phyloP scores from a whole-genome alignment of 2,329 filamentous ascomycete genomes.

The Basipetospora chlamydospora region DNA sequence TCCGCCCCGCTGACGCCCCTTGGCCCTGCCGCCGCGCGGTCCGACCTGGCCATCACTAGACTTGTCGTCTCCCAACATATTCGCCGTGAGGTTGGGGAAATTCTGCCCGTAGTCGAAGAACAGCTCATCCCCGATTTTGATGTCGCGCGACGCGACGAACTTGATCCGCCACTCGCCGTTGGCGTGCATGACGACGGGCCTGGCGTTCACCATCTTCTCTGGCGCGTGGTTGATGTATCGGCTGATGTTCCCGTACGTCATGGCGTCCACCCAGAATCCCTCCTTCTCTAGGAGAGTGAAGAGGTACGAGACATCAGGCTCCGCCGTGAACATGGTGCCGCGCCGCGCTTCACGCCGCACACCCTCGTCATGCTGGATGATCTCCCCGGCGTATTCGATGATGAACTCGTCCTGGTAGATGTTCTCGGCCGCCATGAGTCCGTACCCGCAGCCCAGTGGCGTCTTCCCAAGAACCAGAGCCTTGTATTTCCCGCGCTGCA shows the following conservation, averaged over 20 bases:
- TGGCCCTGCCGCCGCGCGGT: no score
- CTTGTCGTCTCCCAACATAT: slow-evolving; percentile 23
- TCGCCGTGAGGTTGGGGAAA: slow-evolving; percentile 43
- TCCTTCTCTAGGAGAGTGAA: slow-evolving; percentile 46
- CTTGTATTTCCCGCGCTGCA: slow-evolving; percentile 55
- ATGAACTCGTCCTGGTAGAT: slow-evolving; percentile 58
- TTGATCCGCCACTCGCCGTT: slow-evolving; percentile 66
- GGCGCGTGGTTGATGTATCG: slow-evolving; percentile 72
- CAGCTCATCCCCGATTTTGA: slow-evolving; percentile 59
- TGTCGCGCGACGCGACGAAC: slow-evolving; percentile 52
- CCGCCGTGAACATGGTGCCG: slow-evolving; percentile 39
- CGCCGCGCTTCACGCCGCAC: slow-evolving; percentile 50
- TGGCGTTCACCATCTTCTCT: slow-evolving; percentile 39
- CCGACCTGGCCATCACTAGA: no score
- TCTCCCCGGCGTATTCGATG: slow-evolving; percentile 68
- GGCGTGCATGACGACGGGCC: slow-evolving; percentile 53
- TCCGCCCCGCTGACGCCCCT: no score
- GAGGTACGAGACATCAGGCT: slow-evolving; percentile 48
- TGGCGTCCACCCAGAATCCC: slow-evolving; percentile 58
- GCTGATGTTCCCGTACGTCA: slow-evolving; percentile 64
- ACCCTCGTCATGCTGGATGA: slow-evolving; percentile 55
- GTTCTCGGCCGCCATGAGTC: slow-evolving; percentile 56
- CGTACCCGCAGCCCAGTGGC: slow-evolving; percentile 57
- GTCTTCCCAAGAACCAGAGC: slow-evolving; percentile 56
- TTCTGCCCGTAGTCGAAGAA: slow-evolving; percentile 70